phyloP scores from a whole-genome alignment of 805 yeast species.

The Candida awuae region DNA sequence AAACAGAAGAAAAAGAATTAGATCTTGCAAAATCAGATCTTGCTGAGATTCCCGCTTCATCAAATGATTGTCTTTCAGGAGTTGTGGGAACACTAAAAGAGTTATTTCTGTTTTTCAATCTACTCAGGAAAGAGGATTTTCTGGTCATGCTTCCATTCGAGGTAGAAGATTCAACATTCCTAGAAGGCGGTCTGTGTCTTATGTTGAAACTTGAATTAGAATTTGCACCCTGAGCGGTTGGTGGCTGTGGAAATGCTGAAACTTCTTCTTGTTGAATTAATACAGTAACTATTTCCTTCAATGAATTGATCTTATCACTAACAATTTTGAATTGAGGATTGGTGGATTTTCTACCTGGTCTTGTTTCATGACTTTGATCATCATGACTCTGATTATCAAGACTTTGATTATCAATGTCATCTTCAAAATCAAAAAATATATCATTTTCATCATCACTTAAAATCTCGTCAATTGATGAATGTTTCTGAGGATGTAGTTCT shows the following conservation, averaged over 20 bases:
- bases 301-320: background rate
- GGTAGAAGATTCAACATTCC: conserved; percentile 4
- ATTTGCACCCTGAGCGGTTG: background rate
- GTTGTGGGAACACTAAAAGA: background rate
- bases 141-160: conserved; percentile 4
- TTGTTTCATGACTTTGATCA: background rate
- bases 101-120: conserved; percentile 4
- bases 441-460: conserved; percentile 2
- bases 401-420: background rate
- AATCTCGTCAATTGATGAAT: background rate
- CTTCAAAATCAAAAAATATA: background rate
- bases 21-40: background rate
- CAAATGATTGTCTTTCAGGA: background rate
- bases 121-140: conserved; percentile 7
- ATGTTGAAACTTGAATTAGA: background rate
- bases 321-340: conserved; percentile 7
- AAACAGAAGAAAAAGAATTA: conserved; percentile 1
- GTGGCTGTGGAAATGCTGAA: background rate
- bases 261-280: background rate
- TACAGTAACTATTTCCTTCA: background rate
- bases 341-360: background rate
- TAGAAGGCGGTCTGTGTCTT: conserved; percentile 1
- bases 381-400: background rate
- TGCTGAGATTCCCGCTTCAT: background rate
- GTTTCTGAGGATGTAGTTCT: conserved; percentile 7